Conservation (phyloP, 2,329 filamentous ascomycete genomes). For the Phaeosphaeria sp. region DNA sequence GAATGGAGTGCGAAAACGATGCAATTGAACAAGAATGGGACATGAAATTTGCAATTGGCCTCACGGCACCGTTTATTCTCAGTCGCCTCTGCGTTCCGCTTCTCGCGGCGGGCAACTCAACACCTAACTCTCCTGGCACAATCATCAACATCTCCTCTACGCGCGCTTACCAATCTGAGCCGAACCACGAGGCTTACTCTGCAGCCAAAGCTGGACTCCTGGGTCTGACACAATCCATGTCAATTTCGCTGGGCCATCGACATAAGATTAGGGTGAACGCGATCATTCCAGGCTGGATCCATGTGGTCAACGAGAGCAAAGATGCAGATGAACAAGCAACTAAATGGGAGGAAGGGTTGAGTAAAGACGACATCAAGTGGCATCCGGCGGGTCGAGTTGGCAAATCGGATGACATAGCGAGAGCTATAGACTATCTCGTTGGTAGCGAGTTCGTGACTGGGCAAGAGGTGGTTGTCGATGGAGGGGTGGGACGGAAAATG, state of each 20-base stretch:
- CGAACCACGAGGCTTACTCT: constrained; percentile 58
- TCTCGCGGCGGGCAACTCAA: constrained; percentile 25
- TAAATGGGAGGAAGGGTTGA: constrained; percentile 56
- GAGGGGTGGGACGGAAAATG: constrained; percentile 56
- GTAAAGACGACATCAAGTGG: constrained; percentile 55
- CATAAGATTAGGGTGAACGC: constrained; percentile 57
- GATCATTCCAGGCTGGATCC: constrained; percentile 60
- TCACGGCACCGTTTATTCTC: constrained; percentile 44
- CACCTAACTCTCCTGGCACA: constrained; percentile 32
- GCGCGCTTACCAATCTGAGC: constrained; percentile 57
- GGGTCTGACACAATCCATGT: constrained; percentile 58
- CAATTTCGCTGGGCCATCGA: constrained; percentile 52
- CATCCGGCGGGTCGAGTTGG: constrained; percentile 60
- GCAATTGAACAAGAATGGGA: constrained; percentile 44
- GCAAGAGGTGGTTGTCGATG: constrained; percentile 56
- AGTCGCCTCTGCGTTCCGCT: constrained; percentile 40
- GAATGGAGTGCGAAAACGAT: constrained; percentile 40
- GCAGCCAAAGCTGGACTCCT: constrained; percentile 59
- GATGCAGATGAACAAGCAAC: constrained; percentile 49
- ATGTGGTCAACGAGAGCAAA: constrained; percentile 54
- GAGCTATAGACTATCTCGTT: constrained; percentile 51
- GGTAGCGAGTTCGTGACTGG: constrained; percentile 52
- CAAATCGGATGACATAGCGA: constrained; percentile 55
- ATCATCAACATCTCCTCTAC: constrained; percentile 59
- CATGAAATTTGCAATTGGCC: constrained; percentile 38